Conservation (phyloP, 2,329 filamentous ascomycete species). For the Aspergillus brasiliensis region DNA sequence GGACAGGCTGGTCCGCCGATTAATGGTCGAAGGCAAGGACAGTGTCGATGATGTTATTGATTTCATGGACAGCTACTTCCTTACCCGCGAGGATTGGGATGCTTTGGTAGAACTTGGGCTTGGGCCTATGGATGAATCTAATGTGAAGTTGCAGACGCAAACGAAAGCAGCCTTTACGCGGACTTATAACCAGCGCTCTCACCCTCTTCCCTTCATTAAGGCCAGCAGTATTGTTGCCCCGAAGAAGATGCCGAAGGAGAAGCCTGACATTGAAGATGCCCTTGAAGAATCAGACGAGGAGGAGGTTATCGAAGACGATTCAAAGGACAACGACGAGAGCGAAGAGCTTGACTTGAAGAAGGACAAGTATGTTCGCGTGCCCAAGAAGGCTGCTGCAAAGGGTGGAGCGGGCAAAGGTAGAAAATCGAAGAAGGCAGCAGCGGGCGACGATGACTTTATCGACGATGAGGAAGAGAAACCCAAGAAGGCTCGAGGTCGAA, state of each 20-base stretch:
- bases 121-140: slow-evolving; percentile 75
- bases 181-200: slow-evolving; percentile 81
- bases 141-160: slow-evolving; percentile 76
- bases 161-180: slow-evolving; percentile 89
- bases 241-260: slow-evolving; percentile 71
- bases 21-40: slow-evolving; percentile 80
- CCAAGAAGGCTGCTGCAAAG: slow-evolving; percentile 66
- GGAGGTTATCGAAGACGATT: slow-evolving; percentile 57
- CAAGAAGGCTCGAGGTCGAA: slow-evolving; percentile 50
- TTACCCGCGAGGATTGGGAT: slow-evolving; percentile 94
- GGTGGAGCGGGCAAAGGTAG: slow-evolving; percentile 47
- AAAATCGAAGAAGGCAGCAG: slow-evolving; percentile 54
- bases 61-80: slow-evolving; percentile 94
- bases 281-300: slow-evolving; percentile 86
- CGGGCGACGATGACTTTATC: slow-evolving; percentile 23
- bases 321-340: slow-evolving; percentile 66
- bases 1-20: slow-evolving; percentile 72
- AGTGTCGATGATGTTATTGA: slow-evolving; percentile 81
- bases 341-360: slow-evolving; percentile 83
- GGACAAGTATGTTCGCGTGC: slow-evolving; percentile 93
- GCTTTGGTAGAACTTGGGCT: slow-evolving; percentile 88
- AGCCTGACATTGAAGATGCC: slow-evolving; percentile 92
- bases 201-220: slow-evolving; percentile 96
- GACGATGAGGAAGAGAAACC: slow-evolving; percentile 55
- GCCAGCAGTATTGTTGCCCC: slow-evolving; percentile 74